Percentiles rank a stretch among this genome's conserved stretches.
These are phyloP conservation scores for Hydrangea macrophylla DNA, from an alignment of 148 eudicot genomes.

Conservation along the genomic window DNA sequence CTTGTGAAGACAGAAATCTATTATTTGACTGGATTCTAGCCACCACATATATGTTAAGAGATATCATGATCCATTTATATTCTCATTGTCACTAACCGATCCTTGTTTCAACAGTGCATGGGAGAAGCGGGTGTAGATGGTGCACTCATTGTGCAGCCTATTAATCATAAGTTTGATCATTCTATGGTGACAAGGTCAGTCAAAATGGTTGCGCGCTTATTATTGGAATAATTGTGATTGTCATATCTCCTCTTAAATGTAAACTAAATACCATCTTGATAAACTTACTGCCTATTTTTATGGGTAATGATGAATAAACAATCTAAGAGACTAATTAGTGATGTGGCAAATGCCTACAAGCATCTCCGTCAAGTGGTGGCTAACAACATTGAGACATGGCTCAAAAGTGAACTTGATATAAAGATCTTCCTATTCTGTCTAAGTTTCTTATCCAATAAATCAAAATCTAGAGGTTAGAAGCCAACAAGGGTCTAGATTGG, in stretches of 20 bases:
- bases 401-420: not conserved
- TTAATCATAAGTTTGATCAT: constrained; percentile 88
- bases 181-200: constrained; percentile 83
- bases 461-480: no score
- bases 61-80: not conserved
- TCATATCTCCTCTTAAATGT: not conserved
- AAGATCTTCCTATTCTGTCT: not conserved
- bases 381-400: not conserved
- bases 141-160: constrained; percentile 91
- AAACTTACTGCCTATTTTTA: no score
- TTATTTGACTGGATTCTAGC: not conserved
- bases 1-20: not conserved
- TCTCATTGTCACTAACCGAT: not conserved
- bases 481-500: no score
- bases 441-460: not conserved
- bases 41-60: not conserved
- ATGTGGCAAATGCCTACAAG: no score
- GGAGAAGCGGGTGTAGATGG: constrained; percentile 80
- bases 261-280: not conserved
- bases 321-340: not conserved
- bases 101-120: constrained; percentile 56
- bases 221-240: not conserved
- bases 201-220: not conserved
- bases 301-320: not conserved
- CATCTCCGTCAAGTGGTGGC: not conserved